These are phyloP conservation scores for Thozetella sp. DNA, from an alignment of 495 filamentous ascomycete species.

Conservation along the genomic window DNA sequence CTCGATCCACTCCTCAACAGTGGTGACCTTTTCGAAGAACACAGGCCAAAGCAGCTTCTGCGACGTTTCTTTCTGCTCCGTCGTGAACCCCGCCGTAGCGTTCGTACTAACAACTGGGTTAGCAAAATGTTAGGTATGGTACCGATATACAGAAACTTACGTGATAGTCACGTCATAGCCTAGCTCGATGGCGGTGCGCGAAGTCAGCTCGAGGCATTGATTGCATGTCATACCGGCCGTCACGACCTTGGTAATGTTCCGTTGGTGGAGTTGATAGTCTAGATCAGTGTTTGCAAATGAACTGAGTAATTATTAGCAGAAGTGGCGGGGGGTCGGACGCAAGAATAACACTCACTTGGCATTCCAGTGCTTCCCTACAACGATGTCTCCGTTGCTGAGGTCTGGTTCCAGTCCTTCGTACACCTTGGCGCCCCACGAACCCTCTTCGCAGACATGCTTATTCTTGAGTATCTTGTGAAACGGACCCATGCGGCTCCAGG, in stretches of 20 bases:
- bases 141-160: neutral
- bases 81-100: neutral
- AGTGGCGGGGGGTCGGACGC: neutral
- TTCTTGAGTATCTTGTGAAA: constrained; percentile 14
- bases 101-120: neutral
- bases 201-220: constrained; percentile 20
- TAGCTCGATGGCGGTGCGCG: constrained; percentile 11
- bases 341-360: constrained; percentile 12
- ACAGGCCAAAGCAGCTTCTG: neutral
- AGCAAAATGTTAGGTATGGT: neutral
- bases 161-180: neutral
- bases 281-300: constrained; percentile 26
- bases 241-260: constrained; percentile 19
- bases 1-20: neutral
- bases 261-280: constrained; percentile 23
- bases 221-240: constrained; percentile 19
- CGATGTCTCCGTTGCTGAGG: constrained; percentile 23
- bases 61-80: neutral
- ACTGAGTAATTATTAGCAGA: constrained; percentile 5
- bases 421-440: constrained; percentile 23
- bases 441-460: constrained; percentile 18
- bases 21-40: neutral
- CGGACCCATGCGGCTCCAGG: constrained; percentile 18
- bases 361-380: constrained; percentile 25
- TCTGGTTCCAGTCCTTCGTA: constrained; percentile 24